Evolutionary conservation across 2,329 filamentous ascomycete genomes (phyloP), one percentile per base, ranked within the genome.

Genomic region (Delphinella strobiligena): DNA sequence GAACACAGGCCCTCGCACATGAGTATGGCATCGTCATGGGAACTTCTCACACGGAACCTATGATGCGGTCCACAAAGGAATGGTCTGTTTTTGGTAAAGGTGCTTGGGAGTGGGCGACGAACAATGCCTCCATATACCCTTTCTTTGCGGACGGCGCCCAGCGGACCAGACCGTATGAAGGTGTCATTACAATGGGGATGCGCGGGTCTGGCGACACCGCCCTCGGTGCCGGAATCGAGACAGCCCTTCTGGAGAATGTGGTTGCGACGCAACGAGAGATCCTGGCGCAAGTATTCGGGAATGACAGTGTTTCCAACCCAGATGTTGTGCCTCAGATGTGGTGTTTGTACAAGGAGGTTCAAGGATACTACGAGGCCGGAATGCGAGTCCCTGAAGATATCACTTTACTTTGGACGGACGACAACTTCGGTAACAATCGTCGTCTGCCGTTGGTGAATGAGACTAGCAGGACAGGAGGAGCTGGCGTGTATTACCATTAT

Each of bases 271-370:
- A 84, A 53, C 67, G 73, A 36, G 53, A 68, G 8, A 77, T 78
- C 42, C 63, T 80, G 32, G 63, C 61, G 15, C 64, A 71, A 2
- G 71, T 80, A 0, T 68, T 80, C 32, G 67, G 65, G 10, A 58
- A 63, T 40, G 59, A 66, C 47, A 70, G 64, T 4, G 59, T 66
- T 3, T 57, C 56, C 1, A 58, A 72, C 34, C 63, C 71, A 29
- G 56, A 66, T 3, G 60, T 67, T 2, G 70, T 79, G 1, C 78
- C 80, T 4, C 79, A 83, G 56, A 69, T 78, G 59, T 83, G 80
- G 78, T 82, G 78, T 49, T 60, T 84, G 45, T 85, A 84, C 59
- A 83, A 82, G 53, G 80, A 85, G 53, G 78, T 85, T 2, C 77
- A 80, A 58, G 71, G 72, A 5, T 83, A 84, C 54, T 74, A 78